Percentiles rank a stretch among this genome's conserved stretches.
phyloP scores from a whole-genome alignment of 495 filamentous ascomycete genomes.

The Tuber melanosporum region DNA sequence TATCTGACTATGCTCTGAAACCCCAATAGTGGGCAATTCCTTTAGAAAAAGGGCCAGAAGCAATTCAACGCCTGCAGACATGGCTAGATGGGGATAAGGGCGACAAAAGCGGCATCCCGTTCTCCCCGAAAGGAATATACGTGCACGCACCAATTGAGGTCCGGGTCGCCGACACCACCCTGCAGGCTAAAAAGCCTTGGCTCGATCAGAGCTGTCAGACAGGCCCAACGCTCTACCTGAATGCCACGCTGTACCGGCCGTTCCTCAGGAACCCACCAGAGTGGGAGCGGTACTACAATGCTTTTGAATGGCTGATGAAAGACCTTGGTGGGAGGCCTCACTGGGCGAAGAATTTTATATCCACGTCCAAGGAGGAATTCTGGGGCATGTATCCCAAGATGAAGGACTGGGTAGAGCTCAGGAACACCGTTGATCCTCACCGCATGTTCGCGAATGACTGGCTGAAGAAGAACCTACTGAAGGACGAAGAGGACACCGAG shows the following conservation, averaged over 20 bases:
- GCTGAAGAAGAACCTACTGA: constrained; percentile 68
- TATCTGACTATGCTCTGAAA: constrained; percentile 7
- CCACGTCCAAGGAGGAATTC: constrained; percentile 54
- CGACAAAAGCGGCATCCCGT: constrained; percentile 66
- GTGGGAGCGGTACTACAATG: constrained; percentile 73
- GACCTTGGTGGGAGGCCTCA: constrained; percentile 85
- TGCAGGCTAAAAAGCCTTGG: constrained; percentile 55
- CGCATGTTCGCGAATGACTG: constrained; percentile 90
- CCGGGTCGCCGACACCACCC: constrained; percentile 67
- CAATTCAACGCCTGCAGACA: constrained; percentile 69
- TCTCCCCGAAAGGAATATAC: constrained; percentile 67
- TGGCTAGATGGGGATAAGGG: constrained; percentile 69
- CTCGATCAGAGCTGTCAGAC: constrained; percentile 62
- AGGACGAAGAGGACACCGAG: constrained; percentile 27
- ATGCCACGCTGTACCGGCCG: constrained; percentile 89
- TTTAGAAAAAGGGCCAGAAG: constrained; percentile 79
- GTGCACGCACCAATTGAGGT: constrained; percentile 94
- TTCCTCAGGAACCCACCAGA: constrained; percentile 77
- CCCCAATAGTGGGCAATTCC: constrained; percentile 70
- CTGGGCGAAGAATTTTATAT: constrained; percentile 93
- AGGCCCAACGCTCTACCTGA: constrained; percentile 83
- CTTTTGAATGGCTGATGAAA: constrained; percentile 93
- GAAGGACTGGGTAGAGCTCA: constrained; percentile 31
- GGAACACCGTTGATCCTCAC: constrained; percentile 61
- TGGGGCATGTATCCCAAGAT: constrained; percentile 48